Evolutionary conservation across 2,329 filamentous ascomycete genomes (phyloP).

Genomic region (Colletotrichum filicis): DNA sequence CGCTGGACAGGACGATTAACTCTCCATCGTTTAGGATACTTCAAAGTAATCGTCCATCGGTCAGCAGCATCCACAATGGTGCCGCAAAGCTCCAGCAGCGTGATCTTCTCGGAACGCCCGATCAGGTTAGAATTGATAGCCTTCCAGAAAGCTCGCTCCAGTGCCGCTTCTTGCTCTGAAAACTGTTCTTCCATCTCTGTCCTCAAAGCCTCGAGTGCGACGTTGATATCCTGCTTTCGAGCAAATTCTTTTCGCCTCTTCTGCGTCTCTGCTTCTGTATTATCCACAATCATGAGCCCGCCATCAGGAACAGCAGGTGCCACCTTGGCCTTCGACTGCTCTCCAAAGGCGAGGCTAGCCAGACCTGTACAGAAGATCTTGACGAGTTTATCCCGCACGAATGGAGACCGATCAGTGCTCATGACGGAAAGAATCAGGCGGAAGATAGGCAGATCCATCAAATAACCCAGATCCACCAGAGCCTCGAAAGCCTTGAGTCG

Average conservation of each 20-base stretch:
- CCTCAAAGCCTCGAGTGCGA: slow-evolving; percentile 59
- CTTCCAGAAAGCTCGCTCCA: slow-evolving; percentile 55
- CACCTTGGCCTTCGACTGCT: slow-evolving; percentile 58
- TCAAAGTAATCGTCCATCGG: slow-evolving; percentile 53
- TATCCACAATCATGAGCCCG: slow-evolving; percentile 50
- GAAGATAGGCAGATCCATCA: slow-evolving; percentile 66
- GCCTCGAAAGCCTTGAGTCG: slow-evolving; percentile 75
- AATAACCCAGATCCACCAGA: slow-evolving; percentile 70
- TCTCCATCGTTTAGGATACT: slow-evolving; percentile 54
- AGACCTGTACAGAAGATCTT: slow-evolving; percentile 69
- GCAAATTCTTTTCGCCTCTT: slow-evolving; percentile 72
- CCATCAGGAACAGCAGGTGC: slow-evolving; percentile 35
- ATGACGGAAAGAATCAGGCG: slow-evolving; percentile 67
- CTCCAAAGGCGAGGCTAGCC: slow-evolving; percentile 72
- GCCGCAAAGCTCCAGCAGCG: slow-evolving; percentile 54
- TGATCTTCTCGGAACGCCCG: slow-evolving; percentile 54
- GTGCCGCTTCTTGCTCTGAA: slow-evolving; percentile 48
- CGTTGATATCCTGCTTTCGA: slow-evolving; percentile 70
- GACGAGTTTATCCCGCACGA: slow-evolving; percentile 69
- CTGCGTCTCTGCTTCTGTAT: slow-evolving; percentile 60
- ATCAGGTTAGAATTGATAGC: slow-evolving; percentile 52
- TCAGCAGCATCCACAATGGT: slow-evolving; percentile 59
- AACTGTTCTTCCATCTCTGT: slow-evolving; percentile 58
- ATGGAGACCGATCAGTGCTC: slow-evolving; percentile 72
- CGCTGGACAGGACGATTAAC: slow-evolving; percentile 48